A percentile compares a stretch with the other conserved stretches of the same genome.
phyloP scores from a whole-genome alignment of 257 asterid genomes.

The Solanum clarkiae region DNA sequence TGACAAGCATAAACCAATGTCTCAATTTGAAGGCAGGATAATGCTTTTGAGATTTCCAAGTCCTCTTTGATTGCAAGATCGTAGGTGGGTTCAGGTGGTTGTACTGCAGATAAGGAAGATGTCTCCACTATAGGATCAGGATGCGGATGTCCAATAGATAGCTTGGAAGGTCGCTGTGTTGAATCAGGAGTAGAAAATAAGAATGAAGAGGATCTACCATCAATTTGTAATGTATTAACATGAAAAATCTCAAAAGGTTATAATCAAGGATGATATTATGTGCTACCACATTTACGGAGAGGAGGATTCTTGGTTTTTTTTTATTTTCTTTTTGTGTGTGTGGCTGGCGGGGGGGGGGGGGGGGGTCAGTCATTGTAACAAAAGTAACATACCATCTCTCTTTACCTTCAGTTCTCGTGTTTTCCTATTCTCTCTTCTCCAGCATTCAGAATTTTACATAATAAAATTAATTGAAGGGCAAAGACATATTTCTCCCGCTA shows the following conservation, averaged over 20 bases:
- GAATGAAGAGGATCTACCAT: not conserved
- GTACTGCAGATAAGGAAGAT: slow-evolving; percentile 82
- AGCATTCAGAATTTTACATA: not conserved
- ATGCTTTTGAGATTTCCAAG: slow-evolving; percentile 58
- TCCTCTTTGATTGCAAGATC: slow-evolving; percentile 62
- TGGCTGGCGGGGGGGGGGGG: too few species aligned
- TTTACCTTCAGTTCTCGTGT: not conserved
- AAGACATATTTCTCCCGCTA: not conserved
- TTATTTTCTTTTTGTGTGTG: too few species aligned
- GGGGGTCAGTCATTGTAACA: not conserved
- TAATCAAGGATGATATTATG: not conserved
- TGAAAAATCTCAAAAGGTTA: not conserved
- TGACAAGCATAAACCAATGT: slow-evolving; percentile 92
- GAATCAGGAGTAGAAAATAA: slow-evolving; percentile 8
- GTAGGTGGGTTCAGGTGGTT: slow-evolving; percentile 95
- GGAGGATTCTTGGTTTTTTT: not conserved
- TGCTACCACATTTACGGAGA: not conserved
- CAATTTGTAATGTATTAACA: not conserved
- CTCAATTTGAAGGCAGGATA: slow-evolving; percentile 97
- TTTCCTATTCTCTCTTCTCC: not conserved
- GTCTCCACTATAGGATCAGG: slow-evolving; percentile 99
- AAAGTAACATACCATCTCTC: not conserved
- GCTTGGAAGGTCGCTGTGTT: slow-evolving; percentile 78
- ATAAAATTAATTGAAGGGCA: not conserved
- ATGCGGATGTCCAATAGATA: slow-evolving; percentile 84